These are phyloP conservation scores for Coix lacrymajobi DNA, from an alignment of 176 grass and related monocot genomes.

Conservation along the genomic window DNA sequence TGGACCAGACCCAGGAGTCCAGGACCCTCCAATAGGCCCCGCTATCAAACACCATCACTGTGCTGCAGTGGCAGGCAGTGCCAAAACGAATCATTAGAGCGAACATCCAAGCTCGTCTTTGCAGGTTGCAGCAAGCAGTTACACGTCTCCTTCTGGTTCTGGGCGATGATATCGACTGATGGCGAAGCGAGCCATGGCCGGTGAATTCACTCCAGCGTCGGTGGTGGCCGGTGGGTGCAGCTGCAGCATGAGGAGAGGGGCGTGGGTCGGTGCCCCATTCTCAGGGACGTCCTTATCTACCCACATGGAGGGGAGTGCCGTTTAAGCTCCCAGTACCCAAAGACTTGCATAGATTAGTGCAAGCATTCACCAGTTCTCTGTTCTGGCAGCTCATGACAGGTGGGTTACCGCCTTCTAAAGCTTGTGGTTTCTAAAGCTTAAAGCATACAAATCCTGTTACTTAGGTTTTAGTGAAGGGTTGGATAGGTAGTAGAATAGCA, in stretches of 20 bases:
- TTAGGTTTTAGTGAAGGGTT: background rate
- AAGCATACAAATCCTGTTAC: background rate
- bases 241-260: constrained; percentile 9
- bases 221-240: constrained; percentile 21
- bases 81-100: background rate
- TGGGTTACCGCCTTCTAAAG: background rate
- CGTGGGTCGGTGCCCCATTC: constrained; percentile 29
- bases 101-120: constrained; percentile 3
- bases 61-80: background rate
- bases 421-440: background rate
- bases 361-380: background rate
- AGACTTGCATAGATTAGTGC: background rate
- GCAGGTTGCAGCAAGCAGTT: background rate
- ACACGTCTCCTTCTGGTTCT: background rate
- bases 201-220: background rate
- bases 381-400: background rate
- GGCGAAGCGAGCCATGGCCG: background rate
- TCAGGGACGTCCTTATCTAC: constrained; percentile 29
- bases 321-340: constrained; percentile 4
- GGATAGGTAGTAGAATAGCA: background rate
- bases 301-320: constrained; percentile 28
- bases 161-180: background rate
- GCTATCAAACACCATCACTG: constrained; percentile 7
- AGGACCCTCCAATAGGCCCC: background rate
- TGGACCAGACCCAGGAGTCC: background rate